Conservation (phyloP, 352 stramenopile genomes). For the Phytophthora tubulina region DNA sequence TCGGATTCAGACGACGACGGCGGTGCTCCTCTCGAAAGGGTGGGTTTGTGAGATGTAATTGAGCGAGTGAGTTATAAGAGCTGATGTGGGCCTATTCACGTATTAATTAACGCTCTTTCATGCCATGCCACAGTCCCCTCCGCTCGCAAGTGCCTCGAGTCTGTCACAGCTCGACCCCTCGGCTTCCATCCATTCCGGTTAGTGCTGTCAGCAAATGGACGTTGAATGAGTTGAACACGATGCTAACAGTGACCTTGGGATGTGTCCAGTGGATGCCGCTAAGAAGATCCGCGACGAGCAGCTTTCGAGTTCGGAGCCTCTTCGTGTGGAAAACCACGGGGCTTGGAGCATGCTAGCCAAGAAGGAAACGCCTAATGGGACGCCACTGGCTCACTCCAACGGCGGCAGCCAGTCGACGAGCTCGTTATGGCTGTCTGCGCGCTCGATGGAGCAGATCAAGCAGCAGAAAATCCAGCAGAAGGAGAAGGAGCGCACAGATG, state of each 20-base stretch:
- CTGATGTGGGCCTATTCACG: constrained; percentile 35
- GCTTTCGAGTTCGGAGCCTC: constrained; percentile 59
- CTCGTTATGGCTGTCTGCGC: constrained; percentile 85
- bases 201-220: constrained; percentile 27
- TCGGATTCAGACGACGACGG: constrained; percentile 86
- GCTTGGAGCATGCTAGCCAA: constrained; percentile 88
- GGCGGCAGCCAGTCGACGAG: constrained; percentile 78
- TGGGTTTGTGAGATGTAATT: constrained; percentile 79
- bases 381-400: constrained; percentile 64
- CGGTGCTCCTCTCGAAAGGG: constrained; percentile 83
- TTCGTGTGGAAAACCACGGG: constrained; percentile 85
- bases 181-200: constrained; percentile 54
- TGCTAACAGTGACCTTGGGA: constrained; percentile 24
- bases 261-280: constrained; percentile 52
- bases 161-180: constrained; percentile 57
- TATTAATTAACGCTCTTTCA: constrained; percentile 47
- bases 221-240: background rate
- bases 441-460: constrained; percentile 90
- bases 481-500: constrained; percentile 76
- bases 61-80: constrained; percentile 48
- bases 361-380: constrained; percentile 73
- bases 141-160: constrained; percentile 62
- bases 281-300: constrained; percentile 87
- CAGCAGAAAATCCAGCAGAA: constrained; percentile 90
- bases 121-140: constrained; percentile 60